Percentiles rank a stretch among this genome's conserved stretches.
phyloP scores from a whole-genome alignment of 257 asterid genomes.

The Perilla frutescens region DNA sequence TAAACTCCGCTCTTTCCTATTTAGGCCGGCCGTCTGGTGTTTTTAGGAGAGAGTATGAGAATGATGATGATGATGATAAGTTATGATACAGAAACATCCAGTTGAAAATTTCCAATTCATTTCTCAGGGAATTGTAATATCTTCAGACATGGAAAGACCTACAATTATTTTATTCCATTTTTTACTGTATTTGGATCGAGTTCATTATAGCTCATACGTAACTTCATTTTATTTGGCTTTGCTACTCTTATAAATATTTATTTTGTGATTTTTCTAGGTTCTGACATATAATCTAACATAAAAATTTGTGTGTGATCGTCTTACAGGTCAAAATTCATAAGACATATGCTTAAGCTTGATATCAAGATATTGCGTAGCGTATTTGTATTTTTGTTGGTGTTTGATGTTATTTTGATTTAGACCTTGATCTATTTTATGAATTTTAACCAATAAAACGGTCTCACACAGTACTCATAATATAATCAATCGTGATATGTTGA shows the following conservation, averaged over 20 bases:
- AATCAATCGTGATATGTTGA: no score
- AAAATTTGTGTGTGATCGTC: no score
- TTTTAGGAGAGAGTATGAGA: constrained; percentile 24
- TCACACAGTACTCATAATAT: no score
- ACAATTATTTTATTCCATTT: not conserved
- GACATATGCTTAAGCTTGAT: no score
- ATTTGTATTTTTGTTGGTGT: no score
- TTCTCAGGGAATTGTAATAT: constrained; percentile 8
- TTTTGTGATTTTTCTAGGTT: no score
- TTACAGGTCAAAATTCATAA: no score
- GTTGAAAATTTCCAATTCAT: constrained; percentile 25
- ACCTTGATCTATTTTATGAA: no score
- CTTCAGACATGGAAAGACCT: not conserved
- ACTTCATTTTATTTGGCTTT: not conserved
- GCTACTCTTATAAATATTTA: not conserved
- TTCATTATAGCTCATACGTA: not conserved
- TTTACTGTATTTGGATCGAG: not conserved
- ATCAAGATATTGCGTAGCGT: no score
- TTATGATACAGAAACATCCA: constrained; percentile 11
- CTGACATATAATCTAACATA: no score
- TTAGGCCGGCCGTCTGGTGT: constrained; percentile 9
- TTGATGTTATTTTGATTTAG: no score
- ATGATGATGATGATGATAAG: constrained; percentile 46
- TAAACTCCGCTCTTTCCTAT: constrained; percentile 1
- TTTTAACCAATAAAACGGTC: no score